Evolutionary conservation across 352 stramenopile genomes (phyloP), one percentile per base, ranked within the genome.

Genomic region (Thraustochytrium sp.): DNA sequence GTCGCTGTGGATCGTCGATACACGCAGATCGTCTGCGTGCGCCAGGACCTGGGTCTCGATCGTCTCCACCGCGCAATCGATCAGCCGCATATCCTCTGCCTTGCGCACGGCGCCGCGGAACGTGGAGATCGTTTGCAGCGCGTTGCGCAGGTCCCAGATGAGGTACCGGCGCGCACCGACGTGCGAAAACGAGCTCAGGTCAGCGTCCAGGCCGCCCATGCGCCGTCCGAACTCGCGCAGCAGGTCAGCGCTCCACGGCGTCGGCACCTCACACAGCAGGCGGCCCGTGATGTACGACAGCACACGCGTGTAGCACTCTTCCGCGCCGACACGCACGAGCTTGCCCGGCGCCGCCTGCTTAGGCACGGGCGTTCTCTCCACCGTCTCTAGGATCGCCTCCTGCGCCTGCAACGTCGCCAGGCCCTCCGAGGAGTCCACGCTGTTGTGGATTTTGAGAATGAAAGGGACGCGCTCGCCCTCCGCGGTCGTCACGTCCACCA

Each of bases 361-460:
- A 18, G 68, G 53, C 23, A 80, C 68, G 16, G 26, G 9, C 13
- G 48, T 42, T 42, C 44, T 23, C 42, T 11, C 16, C 5, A 80
- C 34, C 3, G 23, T 34, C 38, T 31, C 44, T 3, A 80, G 53
- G 5, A 72, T 26, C 23, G 21, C 34, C 53, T 80, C 68, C 31
- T 80, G 68, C 34, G 68, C 68, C 37, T 65, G 11, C 3, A 80
- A 11, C 13, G 31, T 46, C 49, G 9, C 23, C n/a, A 46, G 37
- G 42, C 68, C 68, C 23, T 5, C 68, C 23, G 62, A 29, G 8
- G 68, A 80, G 44, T 80, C 68, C 11, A 51, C 34, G 44, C 44
- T 63, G 51, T 80, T 80, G 68, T 80, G 68, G 13, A 80, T 26
- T 34, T 80, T 80, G 34, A 80, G 18, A 11, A 80, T 34, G 68